Conservation (phyloP, 2,329 filamentous ascomycete genomes). For the Diaporthe sp. region DNA sequence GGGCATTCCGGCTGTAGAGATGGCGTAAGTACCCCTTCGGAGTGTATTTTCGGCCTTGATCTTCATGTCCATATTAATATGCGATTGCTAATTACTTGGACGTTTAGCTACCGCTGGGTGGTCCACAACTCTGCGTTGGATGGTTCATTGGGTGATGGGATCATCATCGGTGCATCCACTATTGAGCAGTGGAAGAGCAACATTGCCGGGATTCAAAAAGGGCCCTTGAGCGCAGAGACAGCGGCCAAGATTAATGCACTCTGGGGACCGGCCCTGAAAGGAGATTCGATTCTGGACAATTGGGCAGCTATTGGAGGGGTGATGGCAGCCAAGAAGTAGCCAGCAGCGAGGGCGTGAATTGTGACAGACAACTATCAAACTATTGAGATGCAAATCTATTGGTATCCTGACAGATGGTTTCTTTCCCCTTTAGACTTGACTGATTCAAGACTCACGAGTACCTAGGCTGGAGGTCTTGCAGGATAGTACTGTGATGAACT, state of each 20-base stretch:
- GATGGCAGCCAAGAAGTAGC: too few species aligned
- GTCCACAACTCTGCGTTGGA: conserved; percentile 66
- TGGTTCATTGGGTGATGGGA: conserved; percentile 49
- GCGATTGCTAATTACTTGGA: background rate
- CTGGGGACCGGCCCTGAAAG: conserved; percentile 18
- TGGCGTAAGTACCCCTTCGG: conserved; percentile 51
- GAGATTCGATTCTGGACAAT: conserved; percentile 1
- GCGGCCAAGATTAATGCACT: conserved; percentile 30
- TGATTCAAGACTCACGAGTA: too few species aligned
- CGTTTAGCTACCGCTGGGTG: conserved; percentile 64
- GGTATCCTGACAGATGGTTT: too few species aligned
- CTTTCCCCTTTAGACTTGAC: too few species aligned
- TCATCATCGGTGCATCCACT: conserved; percentile 55
- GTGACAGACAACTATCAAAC: too few species aligned
- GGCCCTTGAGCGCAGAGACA: conserved; percentile 26
- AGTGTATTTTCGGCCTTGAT: background rate
- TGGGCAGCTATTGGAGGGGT: conserved; percentile 13
- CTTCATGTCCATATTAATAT: background rate
- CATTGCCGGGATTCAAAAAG: conserved; percentile 22
- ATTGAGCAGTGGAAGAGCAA: conserved; percentile 52
- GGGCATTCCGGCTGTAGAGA: conserved; percentile 66
- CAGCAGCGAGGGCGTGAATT: too few species aligned
- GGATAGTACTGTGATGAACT: too few species aligned
- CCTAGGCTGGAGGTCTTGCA: too few species aligned
- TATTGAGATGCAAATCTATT: too few species aligned